Percentiles rank a stretch among this genome's conserved stretches.
phyloP scores from a whole-genome alignment of 768 basidiomycete genomes.

The Saitozyma podzolica region DNA sequence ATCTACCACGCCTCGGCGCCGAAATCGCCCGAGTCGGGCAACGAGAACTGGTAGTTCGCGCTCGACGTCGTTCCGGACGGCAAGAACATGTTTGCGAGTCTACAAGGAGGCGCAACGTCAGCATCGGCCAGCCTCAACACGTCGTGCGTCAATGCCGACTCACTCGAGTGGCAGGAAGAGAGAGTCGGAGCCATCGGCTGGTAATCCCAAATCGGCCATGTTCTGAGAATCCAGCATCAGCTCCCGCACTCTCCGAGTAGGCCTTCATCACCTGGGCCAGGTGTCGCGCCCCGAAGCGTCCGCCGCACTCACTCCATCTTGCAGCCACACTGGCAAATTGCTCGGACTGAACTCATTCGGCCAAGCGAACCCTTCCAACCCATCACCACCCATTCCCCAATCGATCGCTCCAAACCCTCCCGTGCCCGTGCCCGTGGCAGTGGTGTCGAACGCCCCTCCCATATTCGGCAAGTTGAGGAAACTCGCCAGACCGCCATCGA shows the following conservation, averaged over 20 bases:
- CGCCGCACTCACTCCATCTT: slow-evolving; percentile 69
- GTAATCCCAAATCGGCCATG: slow-evolving; percentile 82
- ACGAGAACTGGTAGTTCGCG: slow-evolving; percentile 24
- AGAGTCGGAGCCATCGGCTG: slow-evolving; percentile 86
- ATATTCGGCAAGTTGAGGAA: slow-evolving; percentile 30
- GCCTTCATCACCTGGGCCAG: not conserved
- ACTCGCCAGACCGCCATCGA: slow-evolving; percentile 41
- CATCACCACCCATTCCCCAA: slow-evolving; percentile 62
- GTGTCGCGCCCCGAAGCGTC: not conserved
- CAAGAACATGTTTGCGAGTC: slow-evolving; percentile 50
- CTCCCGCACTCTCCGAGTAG: too few species aligned
- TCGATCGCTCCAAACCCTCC: slow-evolving; percentile 14
- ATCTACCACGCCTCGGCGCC: slow-evolving; percentile 49
- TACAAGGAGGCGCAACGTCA: slow-evolving; percentile 6
- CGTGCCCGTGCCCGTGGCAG: slow-evolving; percentile 1
- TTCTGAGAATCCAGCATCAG: slow-evolving; percentile 58
- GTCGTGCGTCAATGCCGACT: slow-evolving; percentile 7
- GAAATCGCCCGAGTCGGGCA: slow-evolving; percentile 48
- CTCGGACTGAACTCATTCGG: slow-evolving; percentile 66
- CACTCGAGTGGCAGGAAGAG: slow-evolving; percentile 65
- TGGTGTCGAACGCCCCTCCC: not conserved
- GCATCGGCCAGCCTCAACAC: not conserved
- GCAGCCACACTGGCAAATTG: slow-evolving; percentile 85
- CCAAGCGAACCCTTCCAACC: slow-evolving; percentile 76
- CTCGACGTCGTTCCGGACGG: slow-evolving; percentile 38